Base-by-base conservation (phyloP, 768 basidiomycete genomes). In the Postia placenta region DNA sequence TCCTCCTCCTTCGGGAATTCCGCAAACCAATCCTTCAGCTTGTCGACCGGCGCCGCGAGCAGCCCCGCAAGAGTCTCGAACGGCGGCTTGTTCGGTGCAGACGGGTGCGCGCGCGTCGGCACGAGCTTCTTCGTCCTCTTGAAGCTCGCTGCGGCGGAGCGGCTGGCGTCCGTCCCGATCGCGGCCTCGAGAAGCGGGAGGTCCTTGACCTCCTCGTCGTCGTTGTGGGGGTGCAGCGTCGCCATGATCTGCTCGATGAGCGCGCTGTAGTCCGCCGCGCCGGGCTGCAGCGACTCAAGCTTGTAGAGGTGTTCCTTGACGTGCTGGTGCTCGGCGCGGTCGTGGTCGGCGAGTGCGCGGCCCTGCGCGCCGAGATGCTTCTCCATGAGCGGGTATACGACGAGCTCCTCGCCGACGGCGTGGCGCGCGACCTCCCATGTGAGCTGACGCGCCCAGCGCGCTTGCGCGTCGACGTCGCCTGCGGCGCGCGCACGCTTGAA, bases 321-420 rank as follows among this genome's bases (percentile, higher is more conserved):
- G 23, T 45, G 28, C 69, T 70, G 71, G 54, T 85, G 83, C 28
- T 83, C 79, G 15, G 58, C 67, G 11, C 79, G 70, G 58, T 84
- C 82, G 26, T 76, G 64, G 51, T 80, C 72, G 0, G 81, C 74
- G 15, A 83, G 70, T 37, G 71, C 47, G 40, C 61, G 60, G 3
- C 81, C 83, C 53, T 76, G 58, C 2, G 64, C 64, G 4, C 81
- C 81, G 48, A 83, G 72, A 47, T 76, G 67, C 50, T 73, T 67
- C 57, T 82, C 80, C 69, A 82, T 74, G 40, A 81, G 68, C 12
- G 81, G 81, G 55, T 83, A 83, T 0, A 82, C 75, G 30, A 84
- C 68, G 33, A 83, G 72, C 60, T 85, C 82, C 59, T 83, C 81
- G 12, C 74, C 79, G 5, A 76, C 74, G 3, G 80, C 76, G 50